phyloP scores from a whole-genome alignment of 495 filamentous ascomycete genomes.

The Penicillium egyptiacum region DNA sequence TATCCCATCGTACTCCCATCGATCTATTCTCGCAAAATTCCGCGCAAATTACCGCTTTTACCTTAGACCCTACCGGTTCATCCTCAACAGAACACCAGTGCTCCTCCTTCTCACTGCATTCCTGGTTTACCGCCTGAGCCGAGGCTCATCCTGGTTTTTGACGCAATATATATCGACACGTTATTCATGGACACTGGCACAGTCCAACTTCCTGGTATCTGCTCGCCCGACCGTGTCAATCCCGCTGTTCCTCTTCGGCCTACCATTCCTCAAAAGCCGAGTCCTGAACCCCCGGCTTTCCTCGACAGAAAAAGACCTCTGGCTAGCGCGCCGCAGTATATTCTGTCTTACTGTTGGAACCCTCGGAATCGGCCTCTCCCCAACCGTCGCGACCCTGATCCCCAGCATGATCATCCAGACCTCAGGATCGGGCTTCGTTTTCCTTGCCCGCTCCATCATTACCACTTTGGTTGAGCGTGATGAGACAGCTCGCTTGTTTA shows the following conservation, averaged over 20 bases:
- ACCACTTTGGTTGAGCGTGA: constrained; percentile 53
- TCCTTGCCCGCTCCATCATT: constrained; percentile 49
- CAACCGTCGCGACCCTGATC: constrained; percentile 37
- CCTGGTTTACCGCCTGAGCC: constrained; percentile 51
- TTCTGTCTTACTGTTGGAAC: constrained; percentile 46
- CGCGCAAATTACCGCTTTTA: constrained; percentile 27
- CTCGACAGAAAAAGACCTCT: constrained; percentile 51
- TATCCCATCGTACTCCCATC: constrained; percentile 18
- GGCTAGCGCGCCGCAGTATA: constrained; percentile 50
- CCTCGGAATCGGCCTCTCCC: constrained; percentile 49
- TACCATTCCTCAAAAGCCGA: constrained; percentile 41
- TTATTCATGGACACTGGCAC: constrained; percentile 54
- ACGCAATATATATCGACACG: constrained; percentile 58
- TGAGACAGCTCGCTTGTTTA: constrained; percentile 57
- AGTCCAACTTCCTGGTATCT: constrained; percentile 55
- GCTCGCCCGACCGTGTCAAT: constrained; percentile 52
- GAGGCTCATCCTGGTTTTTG: constrained; percentile 52
- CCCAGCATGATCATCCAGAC: constrained; percentile 49
- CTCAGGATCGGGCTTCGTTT: constrained; percentile 49
- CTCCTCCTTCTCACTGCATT: constrained; percentile 51
- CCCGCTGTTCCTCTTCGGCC: constrained; percentile 48
- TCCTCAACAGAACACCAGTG: constrained; percentile 44
- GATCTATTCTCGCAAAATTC: constrained; percentile 22
- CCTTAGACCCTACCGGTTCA: constrained; percentile 43
- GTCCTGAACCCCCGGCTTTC: constrained; percentile 17